Percentiles rank a stretch among this genome's conserved stretches.
Conservation (phyloP, 306 rosid species). For the Casuarina cunninghamiana region DNA sequence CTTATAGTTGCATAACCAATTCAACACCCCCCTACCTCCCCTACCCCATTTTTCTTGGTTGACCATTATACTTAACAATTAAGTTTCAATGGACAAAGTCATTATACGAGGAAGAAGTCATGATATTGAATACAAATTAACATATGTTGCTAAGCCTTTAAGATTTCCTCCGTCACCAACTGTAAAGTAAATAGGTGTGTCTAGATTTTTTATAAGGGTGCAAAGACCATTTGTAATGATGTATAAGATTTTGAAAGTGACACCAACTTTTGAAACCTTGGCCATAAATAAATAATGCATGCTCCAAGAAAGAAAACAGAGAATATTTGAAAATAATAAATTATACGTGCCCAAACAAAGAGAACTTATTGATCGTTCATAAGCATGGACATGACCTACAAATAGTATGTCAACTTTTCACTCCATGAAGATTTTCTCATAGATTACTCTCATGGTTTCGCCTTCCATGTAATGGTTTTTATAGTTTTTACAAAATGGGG, state of each 20-base stretch:
- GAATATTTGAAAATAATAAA: too few relatives aligned
- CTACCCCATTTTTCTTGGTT: too few relatives aligned
- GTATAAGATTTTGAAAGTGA: conserved; percentile 30
- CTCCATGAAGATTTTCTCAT: neutral
- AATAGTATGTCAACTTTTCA: conserved; percentile 80
- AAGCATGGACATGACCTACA: conserved; percentile 93
- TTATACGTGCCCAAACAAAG: neutral
- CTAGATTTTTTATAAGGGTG: conserved; percentile 58
- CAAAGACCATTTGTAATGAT: conserved; percentile 71
- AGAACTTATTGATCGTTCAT: conserved; percentile 76
- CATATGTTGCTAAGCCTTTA: conserved; percentile 44
- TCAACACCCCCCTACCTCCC: too few relatives aligned
- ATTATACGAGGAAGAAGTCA: too few relatives aligned
- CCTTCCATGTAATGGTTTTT: conserved; percentile 38
- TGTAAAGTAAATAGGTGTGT: conserved; percentile 86
- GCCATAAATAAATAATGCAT: too few relatives aligned
- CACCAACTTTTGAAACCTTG: too few relatives aligned
- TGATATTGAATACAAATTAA: neutral
- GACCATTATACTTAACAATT: too few relatives aligned
- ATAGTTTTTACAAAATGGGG: conserved; percentile 72
- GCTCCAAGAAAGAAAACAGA: too few relatives aligned
- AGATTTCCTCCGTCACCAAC: conserved; percentile 82
- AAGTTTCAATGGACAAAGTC: too few relatives aligned
- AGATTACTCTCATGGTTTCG: too few relatives aligned
- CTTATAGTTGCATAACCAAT: too few relatives aligned